A percentile compares a stretch with the other conserved stretches of the same genome.
phyloP scores from a whole-genome alignment of 176 grass and related monocot genomes.

The Triticum turgidum region DNA sequence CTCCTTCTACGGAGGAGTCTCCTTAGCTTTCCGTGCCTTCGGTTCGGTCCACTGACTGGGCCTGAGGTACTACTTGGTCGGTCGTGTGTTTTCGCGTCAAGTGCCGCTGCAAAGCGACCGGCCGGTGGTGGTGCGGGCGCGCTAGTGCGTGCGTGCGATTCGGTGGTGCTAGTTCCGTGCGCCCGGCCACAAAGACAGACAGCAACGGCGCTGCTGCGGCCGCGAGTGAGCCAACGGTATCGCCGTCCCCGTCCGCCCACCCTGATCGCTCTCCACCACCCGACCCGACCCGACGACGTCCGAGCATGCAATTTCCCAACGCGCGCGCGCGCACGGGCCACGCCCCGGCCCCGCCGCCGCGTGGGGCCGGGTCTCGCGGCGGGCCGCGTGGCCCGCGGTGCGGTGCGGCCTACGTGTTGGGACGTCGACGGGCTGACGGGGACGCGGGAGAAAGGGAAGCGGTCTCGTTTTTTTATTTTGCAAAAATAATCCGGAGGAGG shows the following conservation, averaged over 20 bases:
- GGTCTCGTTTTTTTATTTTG: background rate
- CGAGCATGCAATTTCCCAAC: background rate
- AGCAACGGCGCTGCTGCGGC: background rate
- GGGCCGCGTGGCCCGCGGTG: slow-evolving; percentile 47
- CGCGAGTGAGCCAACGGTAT: background rate
- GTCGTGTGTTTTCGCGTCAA: background rate
- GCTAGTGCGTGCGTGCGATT: background rate
- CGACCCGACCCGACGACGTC: background rate
- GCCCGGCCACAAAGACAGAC: background rate
- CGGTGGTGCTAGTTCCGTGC: background rate
- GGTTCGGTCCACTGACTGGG: background rate
- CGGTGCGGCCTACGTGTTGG: slow-evolving; percentile 15
- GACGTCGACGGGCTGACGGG: background rate
- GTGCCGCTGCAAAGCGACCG: background rate
- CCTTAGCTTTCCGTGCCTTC: background rate
- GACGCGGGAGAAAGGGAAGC: background rate
- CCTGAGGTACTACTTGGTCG: background rate
- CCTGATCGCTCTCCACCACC: background rate
- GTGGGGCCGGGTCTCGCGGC: background rate
- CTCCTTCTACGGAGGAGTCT: background rate
- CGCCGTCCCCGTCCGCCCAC: background rate
- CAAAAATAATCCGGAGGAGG: background rate
- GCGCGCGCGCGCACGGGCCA: background rate
- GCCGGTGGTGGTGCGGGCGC: background rate
- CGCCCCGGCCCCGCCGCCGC: background rate